Conservation (phyloP, 2,329 filamentous ascomycete species). For the Zasmidium cellare region DNA sequence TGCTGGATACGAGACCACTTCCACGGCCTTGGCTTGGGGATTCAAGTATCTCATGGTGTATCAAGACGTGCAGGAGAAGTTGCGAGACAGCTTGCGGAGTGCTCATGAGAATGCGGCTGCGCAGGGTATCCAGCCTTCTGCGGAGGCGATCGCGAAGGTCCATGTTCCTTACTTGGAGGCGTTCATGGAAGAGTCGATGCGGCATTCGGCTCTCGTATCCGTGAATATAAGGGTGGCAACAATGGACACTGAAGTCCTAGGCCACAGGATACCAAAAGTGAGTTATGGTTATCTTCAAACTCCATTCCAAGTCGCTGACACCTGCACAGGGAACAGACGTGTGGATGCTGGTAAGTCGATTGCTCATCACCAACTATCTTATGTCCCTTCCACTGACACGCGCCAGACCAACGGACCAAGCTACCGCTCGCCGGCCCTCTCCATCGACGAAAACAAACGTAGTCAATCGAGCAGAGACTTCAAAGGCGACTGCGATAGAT, state of each 20-base stretch:
- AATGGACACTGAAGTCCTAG: slow-evolving; percentile 1
- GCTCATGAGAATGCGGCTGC: neutral
- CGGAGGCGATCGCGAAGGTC: neutral
- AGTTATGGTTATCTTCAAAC: slow-evolving; percentile 35
- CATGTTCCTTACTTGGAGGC: slow-evolving; percentile 9
- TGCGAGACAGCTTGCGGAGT: neutral
- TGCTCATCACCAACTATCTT: too few relatives aligned
- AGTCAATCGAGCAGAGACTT: slow-evolving; percentile 1
- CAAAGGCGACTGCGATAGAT: neutral
- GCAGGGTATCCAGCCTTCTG: neutral
- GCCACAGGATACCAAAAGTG: slow-evolving; percentile 6
- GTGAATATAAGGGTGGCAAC: slow-evolving; percentile 7
- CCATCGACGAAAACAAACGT: slow-evolving; percentile 1
- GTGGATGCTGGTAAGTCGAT: neutral
- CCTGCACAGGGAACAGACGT: slow-evolving; percentile 5
- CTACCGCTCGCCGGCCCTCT: neutral
- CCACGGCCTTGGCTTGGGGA: slow-evolving; percentile 41
- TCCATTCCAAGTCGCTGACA: too few relatives aligned
- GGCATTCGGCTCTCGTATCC: neutral
- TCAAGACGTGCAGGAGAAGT: slow-evolving; percentile 47
- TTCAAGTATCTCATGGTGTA: slow-evolving; percentile 40
- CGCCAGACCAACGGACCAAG: neutral
- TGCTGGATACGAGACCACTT: slow-evolving; percentile 47
- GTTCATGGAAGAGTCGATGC: slow-evolving; percentile 6
- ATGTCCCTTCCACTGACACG: too few relatives aligned